Evolutionary conservation across 352 stramenopile species (phyloP).

Genomic region (Peronosclerospora sorghi): DNA sequence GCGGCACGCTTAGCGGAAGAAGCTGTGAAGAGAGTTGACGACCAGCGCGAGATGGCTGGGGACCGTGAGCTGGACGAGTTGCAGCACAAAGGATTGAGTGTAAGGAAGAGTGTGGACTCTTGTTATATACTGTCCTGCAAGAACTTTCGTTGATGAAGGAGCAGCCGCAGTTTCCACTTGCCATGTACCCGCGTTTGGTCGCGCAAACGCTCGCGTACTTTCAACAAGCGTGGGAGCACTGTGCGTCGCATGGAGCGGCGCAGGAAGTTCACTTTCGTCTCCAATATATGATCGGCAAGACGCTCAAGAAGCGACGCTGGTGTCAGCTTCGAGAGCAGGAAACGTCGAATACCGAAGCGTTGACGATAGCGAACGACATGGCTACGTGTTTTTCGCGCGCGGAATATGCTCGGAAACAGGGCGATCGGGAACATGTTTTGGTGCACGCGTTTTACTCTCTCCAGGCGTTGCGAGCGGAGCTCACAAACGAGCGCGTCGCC

Average conservation of each 20-base stretch:
- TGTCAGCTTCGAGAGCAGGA: conserved; percentile 10
- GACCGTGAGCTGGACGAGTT: conserved; percentile 23
- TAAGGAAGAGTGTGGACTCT: conserved; percentile 57
- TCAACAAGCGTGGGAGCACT: conserved; percentile 22
- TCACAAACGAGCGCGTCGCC: conserved; percentile 25
- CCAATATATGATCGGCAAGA: conserved; percentile 68
- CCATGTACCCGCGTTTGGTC: conserved; percentile 22
- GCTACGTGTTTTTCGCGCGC: conserved; percentile 43
- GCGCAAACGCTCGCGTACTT: conserved; percentile 29
- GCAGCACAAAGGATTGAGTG: conserved; percentile 36
- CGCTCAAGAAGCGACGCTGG: conserved; percentile 47
- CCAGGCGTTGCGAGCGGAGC: conserved; percentile 46
- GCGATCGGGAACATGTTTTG: conserved; percentile 58
- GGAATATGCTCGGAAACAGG: conserved; percentile 41
- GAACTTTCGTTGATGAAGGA: conserved; percentile 47
- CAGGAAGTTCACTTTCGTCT: conserved; percentile 55
- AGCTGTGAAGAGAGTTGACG: conserved; percentile 2
- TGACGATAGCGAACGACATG: conserved; percentile 21
- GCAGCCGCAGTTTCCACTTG: conserved; percentile 14
- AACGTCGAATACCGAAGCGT: conserved; percentile 3
- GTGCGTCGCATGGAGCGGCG: conserved; percentile 18
- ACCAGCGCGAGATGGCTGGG: background rate
- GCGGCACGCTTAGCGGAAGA: conserved; percentile 28
- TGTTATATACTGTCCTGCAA: conserved; percentile 63
- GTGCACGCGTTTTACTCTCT: conserved; percentile 72